Evolutionary conservation across 2,329 filamentous ascomycete species (phyloP).

Genomic region (Cryphonectria radicalis): DNA sequence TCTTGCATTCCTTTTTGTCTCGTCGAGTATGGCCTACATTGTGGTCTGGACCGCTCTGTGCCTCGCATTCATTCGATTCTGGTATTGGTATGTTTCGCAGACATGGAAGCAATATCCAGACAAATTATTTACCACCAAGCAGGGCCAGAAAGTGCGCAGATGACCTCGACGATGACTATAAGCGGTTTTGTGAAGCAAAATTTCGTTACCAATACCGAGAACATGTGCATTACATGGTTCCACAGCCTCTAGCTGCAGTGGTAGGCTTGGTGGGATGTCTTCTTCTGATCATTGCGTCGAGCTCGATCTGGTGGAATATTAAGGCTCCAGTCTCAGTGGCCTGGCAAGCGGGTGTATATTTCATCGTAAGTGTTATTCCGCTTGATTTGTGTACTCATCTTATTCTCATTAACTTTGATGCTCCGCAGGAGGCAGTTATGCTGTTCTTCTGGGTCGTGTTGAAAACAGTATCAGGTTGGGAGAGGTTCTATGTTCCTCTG

Average conservation of each 20-base stretch:
- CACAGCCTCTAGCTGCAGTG: slow-evolving; percentile 21
- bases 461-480: slow-evolving; percentile 16
- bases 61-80: slow-evolving; percentile 22
- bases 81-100: slow-evolving; percentile 16
- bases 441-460: slow-evolving; percentile 5
- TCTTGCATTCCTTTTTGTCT: slow-evolving; percentile 23
- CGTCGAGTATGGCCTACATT: slow-evolving; percentile 26
- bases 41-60: slow-evolving; percentile 22
- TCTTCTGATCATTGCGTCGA: slow-evolving; percentile 18
- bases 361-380: background rate
- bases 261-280: slow-evolving; percentile 18
- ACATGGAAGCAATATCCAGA: background rate
- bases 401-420: background rate
- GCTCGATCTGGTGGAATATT: slow-evolving; percentile 24
- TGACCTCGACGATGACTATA: slow-evolving; percentile 9
- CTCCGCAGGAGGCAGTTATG: slow-evolving; percentile 7
- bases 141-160: slow-evolving; percentile 19
- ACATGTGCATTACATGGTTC: slow-evolving; percentile 14
- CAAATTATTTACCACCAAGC: background rate
- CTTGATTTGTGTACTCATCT: background rate
- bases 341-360: slow-evolving; percentile 20
- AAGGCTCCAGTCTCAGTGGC: background rate
- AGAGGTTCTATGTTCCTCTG: slow-evolving; percentile 9
- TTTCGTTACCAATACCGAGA: slow-evolving; percentile 5
- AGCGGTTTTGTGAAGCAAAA: slow-evolving; percentile 3